Evolutionary conservation across 331 rosid species (phyloP).

Genomic region (Rhamnella rubrinervis): DNA sequence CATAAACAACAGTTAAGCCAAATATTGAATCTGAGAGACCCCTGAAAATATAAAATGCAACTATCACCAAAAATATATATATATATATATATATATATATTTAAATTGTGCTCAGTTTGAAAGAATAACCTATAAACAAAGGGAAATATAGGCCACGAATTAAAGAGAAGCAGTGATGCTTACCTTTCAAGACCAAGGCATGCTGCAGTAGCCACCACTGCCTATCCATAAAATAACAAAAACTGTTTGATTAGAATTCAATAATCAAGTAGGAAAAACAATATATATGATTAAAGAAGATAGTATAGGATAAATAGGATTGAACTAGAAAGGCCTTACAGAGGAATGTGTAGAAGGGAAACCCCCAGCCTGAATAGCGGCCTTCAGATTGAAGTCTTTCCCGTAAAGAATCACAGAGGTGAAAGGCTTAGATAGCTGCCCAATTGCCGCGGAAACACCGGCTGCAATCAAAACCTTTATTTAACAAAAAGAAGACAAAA

Average conservation of each 20-base stretch:
- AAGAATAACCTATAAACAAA: neutral
- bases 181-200: slow-evolving; percentile 80
- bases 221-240: slow-evolving; percentile 44
- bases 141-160: slow-evolving; percentile 4
- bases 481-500: neutral
- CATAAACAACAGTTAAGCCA: slow-evolving; percentile 74
- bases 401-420: slow-evolving; percentile 68
- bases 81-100: neutral
- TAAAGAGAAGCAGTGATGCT: neutral
- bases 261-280: neutral
- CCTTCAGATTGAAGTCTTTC: slow-evolving; percentile 63
- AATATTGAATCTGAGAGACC: slow-evolving; percentile 87
- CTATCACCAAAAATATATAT: neutral
- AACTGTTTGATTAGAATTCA: slow-evolving; percentile 23
- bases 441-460: slow-evolving; percentile 59
- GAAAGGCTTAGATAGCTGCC: slow-evolving; percentile 84
- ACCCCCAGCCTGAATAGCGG: slow-evolving; percentile 70
- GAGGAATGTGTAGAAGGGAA: slow-evolving; percentile 96
- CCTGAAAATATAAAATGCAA: slow-evolving; percentile 43
- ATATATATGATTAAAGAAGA: neutral
- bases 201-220: slow-evolving; percentile 80
- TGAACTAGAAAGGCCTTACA: slow-evolving; percentile 41
- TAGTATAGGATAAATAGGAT: slow-evolving; percentile 3
- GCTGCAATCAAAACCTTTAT: slow-evolving; percentile 79
- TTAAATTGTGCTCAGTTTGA: neutral